These are phyloP conservation scores for Phaeotremella skinneri DNA, from an alignment of 768 basidiomycete species.

Conservation along the genomic window DNA sequence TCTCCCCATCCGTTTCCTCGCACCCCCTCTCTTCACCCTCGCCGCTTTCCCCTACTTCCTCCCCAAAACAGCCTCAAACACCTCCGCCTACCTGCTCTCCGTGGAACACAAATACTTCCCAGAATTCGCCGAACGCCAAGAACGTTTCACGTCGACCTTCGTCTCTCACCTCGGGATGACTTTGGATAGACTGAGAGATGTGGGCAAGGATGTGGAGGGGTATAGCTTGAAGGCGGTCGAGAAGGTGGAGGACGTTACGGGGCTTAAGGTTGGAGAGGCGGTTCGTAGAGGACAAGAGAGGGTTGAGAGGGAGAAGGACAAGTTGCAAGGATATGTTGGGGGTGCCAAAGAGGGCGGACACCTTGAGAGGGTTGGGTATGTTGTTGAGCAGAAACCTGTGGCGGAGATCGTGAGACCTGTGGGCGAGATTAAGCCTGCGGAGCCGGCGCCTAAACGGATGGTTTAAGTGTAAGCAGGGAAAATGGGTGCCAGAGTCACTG, in stretches of 20 bases:
- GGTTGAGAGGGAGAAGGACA: slow-evolving; percentile 26
- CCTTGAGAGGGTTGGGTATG: slow-evolving; percentile 42
- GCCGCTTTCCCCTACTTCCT: slow-evolving; percentile 78
- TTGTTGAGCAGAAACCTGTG: slow-evolving; percentile 49
- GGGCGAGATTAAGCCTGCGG: slow-evolving; percentile 5
- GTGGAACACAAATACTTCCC: slow-evolving; percentile 75
- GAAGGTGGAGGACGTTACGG: slow-evolving; percentile 66
- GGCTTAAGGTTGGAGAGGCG: slow-evolving; percentile 67
- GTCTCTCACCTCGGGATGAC: slow-evolving; percentile 48
- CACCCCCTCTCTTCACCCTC: slow-evolving; percentile 73
- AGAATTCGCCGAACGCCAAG: slow-evolving; percentile 64
- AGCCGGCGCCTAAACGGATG: slow-evolving; percentile 13
- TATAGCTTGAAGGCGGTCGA: slow-evolving; percentile 58
- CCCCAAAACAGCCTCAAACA: slow-evolving; percentile 72
- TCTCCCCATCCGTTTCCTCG: slow-evolving; percentile 65
- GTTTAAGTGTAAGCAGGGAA: slow-evolving; percentile 16
- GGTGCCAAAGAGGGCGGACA: slow-evolving; percentile 28
- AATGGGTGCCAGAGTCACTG: background rate
- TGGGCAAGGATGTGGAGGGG: slow-evolving; percentile 44
- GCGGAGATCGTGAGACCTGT: slow-evolving; percentile 45
- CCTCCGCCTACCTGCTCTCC: slow-evolving; percentile 63
- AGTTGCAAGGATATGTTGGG: slow-evolving; percentile 27
- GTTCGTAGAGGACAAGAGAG: slow-evolving; percentile 26
- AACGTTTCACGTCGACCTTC: slow-evolving; percentile 35
- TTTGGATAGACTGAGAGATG: slow-evolving; percentile 58